Evolutionary conservation across 805 yeast genomes (phyloP), one percentile per base, ranked within the genome.

Genomic region (Torulaspora franciscae): DNA sequence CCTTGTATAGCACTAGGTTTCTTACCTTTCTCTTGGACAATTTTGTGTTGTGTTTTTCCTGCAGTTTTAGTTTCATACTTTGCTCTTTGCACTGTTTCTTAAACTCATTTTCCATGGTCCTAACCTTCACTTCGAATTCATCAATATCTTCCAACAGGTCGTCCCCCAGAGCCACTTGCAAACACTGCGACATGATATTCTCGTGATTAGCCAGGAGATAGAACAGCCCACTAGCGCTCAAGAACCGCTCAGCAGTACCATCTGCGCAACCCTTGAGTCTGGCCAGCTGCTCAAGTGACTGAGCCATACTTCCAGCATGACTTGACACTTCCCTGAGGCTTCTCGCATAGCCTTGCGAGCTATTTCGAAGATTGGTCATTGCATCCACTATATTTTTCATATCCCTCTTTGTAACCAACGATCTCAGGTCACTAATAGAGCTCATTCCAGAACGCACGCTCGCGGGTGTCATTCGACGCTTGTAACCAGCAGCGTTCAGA

Each of bases 131-230:
- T 39, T 71, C 64, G 51, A 83, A 78, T 10, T 64, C 62, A 5
- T 62, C 67, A 11, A 78, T 68, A 30, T 75, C 75, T 4, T 65
- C 59, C 10, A 54, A 50, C 28, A 84, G 65, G 0, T 87, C 85
- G 11, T 62, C 68, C 43, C 74, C 79, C 55, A 87, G 77, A 27
- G 74, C 70, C n/a, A 70, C 58, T n/a, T 68, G 64, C 1, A 87
- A 61, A 37, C 80, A 65, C 42, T 79, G 69, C 11, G 87, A 74
- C 52, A 88, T 69, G 10, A 88, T 77, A 49, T 80, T 81, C 49
- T 84, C 83, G 59, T 86, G 93, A 59, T 85, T 86, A 0, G 91
- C 80, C 14, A 85, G 75, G 34, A 88, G 70, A 57, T 77, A 80
- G 54, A 85, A 90, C 43, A 88, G 67, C 0, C 95, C 95, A 33